Base-by-base conservation (phyloP, 306 rosid species). In the Rosa multiflora region DNA sequence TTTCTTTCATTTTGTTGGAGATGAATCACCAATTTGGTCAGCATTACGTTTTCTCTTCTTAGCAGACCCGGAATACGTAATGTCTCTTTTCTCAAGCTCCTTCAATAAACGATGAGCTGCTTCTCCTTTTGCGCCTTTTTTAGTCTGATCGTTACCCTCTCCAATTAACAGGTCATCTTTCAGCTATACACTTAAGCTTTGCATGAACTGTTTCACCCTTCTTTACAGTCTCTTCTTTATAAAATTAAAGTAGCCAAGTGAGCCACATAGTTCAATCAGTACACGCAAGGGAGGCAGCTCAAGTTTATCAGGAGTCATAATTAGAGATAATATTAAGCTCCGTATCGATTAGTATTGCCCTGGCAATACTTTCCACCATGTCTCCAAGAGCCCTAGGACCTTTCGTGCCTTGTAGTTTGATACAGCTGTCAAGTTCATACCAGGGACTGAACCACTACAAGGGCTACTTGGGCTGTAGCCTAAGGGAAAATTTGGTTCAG, bases 311-410 rank as follows among this genome's bases (percentile, higher is more conserved):
- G 99, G 99, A 46, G 97, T 95, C 84, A 88, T 97, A 79, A 92
- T 86, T 26, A 97, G 99, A 78, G 95, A 91, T 75, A 95, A 79
- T 26, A 95, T 87, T 83, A 67, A 95, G 97, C 81, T 87, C 83
- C 44, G 90, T 79, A 86, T 95, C 99, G 83, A 95, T 78, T 73
- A 95, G 90, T 82, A 92, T 80, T 58, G 97, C 99, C 78, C 97
- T 97, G 10, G 91, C 97, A 75, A 91, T 92, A 82, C 99, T 95
- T 90, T 95, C 99, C 67, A 95, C 84, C 82, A 95, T 73, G 87
- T 95, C 99, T 78, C 96, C 99, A 75, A 95, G 95, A 70, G 83
- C 98, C 98, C 91, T 92, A 21, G 98, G 98, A 80, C 88, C 94
- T 81, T 76, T 94, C 63, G 69, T 46, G 49, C 78, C 83, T 67